Evolutionary conservation across 495 filamentous ascomycete genomes (phyloP).

Genomic region (Opeltia flavorubescens): DNA sequence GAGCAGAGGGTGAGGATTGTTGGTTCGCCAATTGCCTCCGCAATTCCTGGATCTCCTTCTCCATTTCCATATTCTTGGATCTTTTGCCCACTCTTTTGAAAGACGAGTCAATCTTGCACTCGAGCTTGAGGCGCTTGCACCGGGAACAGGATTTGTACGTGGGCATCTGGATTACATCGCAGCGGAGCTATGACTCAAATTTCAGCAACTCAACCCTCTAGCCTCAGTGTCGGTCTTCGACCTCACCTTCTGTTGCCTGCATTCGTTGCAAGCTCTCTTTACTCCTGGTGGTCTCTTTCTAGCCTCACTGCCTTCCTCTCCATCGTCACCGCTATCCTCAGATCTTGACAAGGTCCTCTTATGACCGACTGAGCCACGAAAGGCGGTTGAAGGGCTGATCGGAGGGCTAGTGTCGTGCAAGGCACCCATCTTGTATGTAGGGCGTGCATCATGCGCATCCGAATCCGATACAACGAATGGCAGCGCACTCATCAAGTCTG

Average conservation of each 20-base stretch:
- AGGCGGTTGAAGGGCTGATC: conserved; percentile 2
- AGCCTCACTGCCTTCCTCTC: conserved; percentile 45
- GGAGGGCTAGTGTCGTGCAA: neutral
- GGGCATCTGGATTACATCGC: conserved; percentile 79
- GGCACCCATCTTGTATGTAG: neutral
- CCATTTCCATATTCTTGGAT: conserved; percentile 84
- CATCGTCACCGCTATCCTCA: conserved; percentile 52
- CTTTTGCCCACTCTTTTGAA: conserved; percentile 91
- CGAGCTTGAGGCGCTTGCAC: conserved; percentile 72
- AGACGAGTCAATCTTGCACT: conserved; percentile 85
- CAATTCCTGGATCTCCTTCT: conserved; percentile 46
- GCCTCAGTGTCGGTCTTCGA: neutral
- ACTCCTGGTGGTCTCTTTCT: conserved; percentile 57
- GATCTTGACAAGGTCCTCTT: conserved; percentile 34
- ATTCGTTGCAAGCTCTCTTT: conserved; percentile 89
- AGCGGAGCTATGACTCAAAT: conserved; percentile 48
- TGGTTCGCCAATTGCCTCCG: conserved; percentile 56
- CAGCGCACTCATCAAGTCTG: conserved; percentile 1
- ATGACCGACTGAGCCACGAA: conserved; percentile 17
- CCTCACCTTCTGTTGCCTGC: conserved; percentile 81
- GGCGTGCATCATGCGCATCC: neutral
- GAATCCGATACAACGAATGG: conserved; percentile 11
- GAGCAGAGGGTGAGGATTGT: conserved; percentile 38
- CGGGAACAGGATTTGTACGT: conserved; percentile 60
- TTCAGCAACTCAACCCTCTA: conserved; percentile 1